A percentile compares a stretch with the other conserved stretches of the same genome.
phyloP scores from a whole-genome alignment of 306 rosid genomes.

The Abrus pulchellus region DNA sequence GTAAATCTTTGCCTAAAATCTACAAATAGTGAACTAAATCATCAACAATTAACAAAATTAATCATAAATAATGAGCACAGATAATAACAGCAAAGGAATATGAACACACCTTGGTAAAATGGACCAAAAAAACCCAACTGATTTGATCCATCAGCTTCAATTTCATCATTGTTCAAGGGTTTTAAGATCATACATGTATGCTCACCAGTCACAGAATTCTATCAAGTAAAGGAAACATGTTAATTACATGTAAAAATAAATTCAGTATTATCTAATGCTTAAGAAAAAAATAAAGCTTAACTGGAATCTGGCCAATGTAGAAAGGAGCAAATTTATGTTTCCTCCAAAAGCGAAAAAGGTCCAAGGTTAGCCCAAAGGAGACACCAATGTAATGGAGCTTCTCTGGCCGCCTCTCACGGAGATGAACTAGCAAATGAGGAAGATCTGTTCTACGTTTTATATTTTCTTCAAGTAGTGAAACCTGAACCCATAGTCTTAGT shows the following conservation, averaged over 20 bases:
- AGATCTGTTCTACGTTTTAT: conserved; percentile 85
- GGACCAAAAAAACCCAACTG: conserved; percentile 76
- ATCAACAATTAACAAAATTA: conserved; percentile 40
- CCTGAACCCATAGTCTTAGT: conserved; percentile 59
- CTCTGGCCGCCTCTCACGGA: conserved; percentile 87
- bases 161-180: conserved; percentile 86
- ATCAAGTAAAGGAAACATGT: conserved; percentile 42
- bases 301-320: conserved; percentile 95
- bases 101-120: conserved; percentile 75
- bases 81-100: conserved; percentile 40
- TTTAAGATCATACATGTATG: conserved; percentile 92
- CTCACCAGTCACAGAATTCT: conserved; percentile 93
- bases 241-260: conserved; percentile 20
- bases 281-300: conserved; percentile 62
- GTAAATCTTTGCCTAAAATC: conserved; percentile 87
- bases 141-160: conserved; percentile 75
- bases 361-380: conserved; percentile 94
- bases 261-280: conserved; percentile 21
- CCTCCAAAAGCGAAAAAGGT: conserved; percentile 94
- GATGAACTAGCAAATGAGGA: conserved; percentile 90
- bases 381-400: conserved; percentile 96
- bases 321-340: conserved; percentile 91
- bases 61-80: conserved; percentile 9
- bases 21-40: conserved; percentile 44
- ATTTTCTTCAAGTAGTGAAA: conserved; percentile 87